These are phyloP conservation scores for Parafenestella ontariensis DNA, from an alignment of 2,329 filamentous ascomycete species.

Conservation along the genomic window DNA sequence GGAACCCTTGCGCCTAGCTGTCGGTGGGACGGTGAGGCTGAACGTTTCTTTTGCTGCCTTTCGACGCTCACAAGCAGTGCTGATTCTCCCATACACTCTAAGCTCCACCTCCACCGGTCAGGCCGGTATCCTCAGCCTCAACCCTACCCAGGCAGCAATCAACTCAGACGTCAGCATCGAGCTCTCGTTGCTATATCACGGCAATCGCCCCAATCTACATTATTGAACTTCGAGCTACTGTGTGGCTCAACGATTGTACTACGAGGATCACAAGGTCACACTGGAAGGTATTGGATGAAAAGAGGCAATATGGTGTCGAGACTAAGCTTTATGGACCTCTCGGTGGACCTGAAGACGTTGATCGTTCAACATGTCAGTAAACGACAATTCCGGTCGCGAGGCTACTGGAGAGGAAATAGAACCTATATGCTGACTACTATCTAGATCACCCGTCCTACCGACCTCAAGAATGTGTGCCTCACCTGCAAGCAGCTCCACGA, in stretches of 20 bases:
- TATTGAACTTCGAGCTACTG: background rate
- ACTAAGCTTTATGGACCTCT: constrained; percentile 44
- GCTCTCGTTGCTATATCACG: background rate
- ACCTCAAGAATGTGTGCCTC: constrained; percentile 57
- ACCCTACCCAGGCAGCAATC: constrained; percentile 8
- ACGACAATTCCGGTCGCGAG: background rate
- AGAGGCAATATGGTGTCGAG: constrained; percentile 33
- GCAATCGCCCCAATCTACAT: background rate
- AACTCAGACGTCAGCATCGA: background rate
- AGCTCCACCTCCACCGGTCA: constrained; percentile 16
- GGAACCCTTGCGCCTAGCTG: background rate
- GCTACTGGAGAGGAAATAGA: background rate
- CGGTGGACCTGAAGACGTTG: constrained; percentile 49
- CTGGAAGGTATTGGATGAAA: background rate
- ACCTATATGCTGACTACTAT: background rate
- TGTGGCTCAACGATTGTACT: background rate
- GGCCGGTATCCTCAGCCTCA: background rate
- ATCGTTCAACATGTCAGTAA: constrained; percentile 48
- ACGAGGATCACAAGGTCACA: background rate
- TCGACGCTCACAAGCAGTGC: background rate
- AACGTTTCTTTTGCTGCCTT: constrained; percentile 6
- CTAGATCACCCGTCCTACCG: constrained; percentile 55
- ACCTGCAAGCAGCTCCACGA: constrained; percentile 56
- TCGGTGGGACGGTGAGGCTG: background rate
- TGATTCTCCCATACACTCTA: background rate